phyloP scores from a whole-genome alignment of 306 rosid species.

The Prunus campanulata region DNA sequence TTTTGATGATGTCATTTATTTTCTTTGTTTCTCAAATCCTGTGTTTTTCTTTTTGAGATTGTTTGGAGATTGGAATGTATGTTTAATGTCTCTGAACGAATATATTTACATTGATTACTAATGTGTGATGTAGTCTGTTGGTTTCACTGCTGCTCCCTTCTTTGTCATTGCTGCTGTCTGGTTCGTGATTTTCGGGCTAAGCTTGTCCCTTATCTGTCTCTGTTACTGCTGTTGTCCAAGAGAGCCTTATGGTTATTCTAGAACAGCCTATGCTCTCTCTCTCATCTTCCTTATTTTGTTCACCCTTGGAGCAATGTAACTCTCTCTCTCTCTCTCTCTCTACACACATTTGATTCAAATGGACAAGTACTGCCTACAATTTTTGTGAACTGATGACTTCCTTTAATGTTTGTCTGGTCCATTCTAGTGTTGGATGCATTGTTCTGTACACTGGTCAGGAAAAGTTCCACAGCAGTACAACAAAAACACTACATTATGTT shows the following conservation, averaged over 20 bases:
- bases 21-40: background rate
- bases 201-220: constrained; percentile 38
- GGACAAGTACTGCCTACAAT: background rate
- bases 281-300: constrained; percentile 61
- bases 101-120: constrained; percentile 18
- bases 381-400: background rate
- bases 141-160: constrained; percentile 66
- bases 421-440: constrained; percentile 63
- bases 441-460: constrained; percentile 79
- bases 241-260: constrained; percentile 59
- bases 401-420: constrained; percentile 12
- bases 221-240: constrained; percentile 62
- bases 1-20: background rate
- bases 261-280: constrained; percentile 48
- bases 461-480: constrained; percentile 64
- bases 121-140: constrained; percentile 68
- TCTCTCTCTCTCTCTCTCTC: background rate
- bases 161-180: constrained; percentile 50
- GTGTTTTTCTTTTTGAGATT: background rate
- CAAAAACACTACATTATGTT: constrained; percentile 55
- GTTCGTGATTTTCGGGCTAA: constrained; percentile 65
- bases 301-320: constrained; percentile 66
- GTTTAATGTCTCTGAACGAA: background rate
- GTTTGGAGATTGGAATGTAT: background rate
- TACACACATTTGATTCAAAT: background rate